Evolutionary conservation across 2,329 filamentous ascomycete species (phyloP), one percentile per base, ranked within the genome.

Genomic region (Penicillium polonicum): DNA sequence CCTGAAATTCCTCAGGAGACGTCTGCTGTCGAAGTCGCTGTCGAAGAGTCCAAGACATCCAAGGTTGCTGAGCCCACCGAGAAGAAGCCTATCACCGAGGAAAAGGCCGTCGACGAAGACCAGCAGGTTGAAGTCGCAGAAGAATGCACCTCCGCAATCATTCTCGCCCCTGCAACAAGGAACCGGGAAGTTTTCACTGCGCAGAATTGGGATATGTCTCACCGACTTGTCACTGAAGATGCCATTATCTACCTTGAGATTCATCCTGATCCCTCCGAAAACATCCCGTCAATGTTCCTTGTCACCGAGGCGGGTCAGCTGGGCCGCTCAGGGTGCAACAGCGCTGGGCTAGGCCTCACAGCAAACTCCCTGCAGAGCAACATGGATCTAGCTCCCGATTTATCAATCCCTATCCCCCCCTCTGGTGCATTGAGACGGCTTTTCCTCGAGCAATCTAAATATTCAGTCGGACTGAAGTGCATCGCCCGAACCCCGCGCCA

Each of bases 1-100:
- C 23, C 48, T 44, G 57, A 55, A n/a, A 36, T 39, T n/a, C 41
- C 41, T 2, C 57, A 61, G 35, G 50, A 58, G 41, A 10, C 23
- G 19, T 13, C 51, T 36, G 29, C 17, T 8, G 23, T 27, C 7
- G 7, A 25, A 25, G 39, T 42, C 6, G 7, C 13, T 10, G 25
- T n/a, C 25, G 49, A 61, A 31, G 59, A 67, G 38, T 1, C 4
- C 15, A 43, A 27, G 13, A 4, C 9, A 25, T 5, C 15, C 1
- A 21, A 49, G 12, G 44, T 50, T 19, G 3, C 25, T 23, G 43
- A 33, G 5, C 29, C n/a, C 19, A 46, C 41, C 13, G 53, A 60
- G 27, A 23, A 48, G 21, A 48, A n/a, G 2, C 9, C 46, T 29
- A 9, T 21, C 35, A 12, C 45, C 5, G 41, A 45, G 9, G 50